Evolutionary conservation across 345 rosid species (phyloP), one percentile per base, ranked within the genome.

Genomic region (Raphanus raphanistrum): DNA sequence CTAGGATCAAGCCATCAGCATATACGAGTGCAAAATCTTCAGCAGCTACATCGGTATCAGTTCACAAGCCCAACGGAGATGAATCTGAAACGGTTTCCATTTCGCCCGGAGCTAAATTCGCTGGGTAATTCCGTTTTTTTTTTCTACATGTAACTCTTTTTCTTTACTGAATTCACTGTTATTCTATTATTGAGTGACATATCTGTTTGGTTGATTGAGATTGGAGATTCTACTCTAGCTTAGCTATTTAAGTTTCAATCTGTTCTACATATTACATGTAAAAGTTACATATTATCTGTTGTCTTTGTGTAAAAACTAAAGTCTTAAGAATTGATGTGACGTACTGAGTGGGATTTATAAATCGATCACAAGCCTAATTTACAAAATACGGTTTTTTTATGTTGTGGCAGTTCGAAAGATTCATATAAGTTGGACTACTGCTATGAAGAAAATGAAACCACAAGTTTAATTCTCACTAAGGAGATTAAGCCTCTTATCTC

Each of bases 401-500:
- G 57, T 55, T 78, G 41, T 78, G 80, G 80, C 86, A 88, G 92
- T 45, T 82, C 83, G 28, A 88, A 80, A 63, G 91, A 87, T 55
- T 78, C 79, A 2, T 84, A 79, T 68, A 84, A 81, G 55, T 48
- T 92, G 43, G 89, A 89, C 73, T 82, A 80, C 69, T 89, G 87
- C 84, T 90, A 88, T 1, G 84, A 86, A 10, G 82, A 83, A 79
- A 76, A 52, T 0, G 86, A 90, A 72, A 79, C 78, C 13, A 87
- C 81, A 28, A 63, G 54, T 25, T 54, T 15, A 15, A 71, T 92
- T 62, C 83, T 81, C 66, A 6, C 71, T n/a, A 86, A 75, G 73
- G 96, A 92, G 67, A 87, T 92, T 2, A 83, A 82, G 76, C 88
- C 89, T 64, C 77, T 89, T 0, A 57, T 92, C 52, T 32, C 85